Conservation (phyloP, 1,139 yeast genomes). For the Magnusiomyces starmeri region DNA sequence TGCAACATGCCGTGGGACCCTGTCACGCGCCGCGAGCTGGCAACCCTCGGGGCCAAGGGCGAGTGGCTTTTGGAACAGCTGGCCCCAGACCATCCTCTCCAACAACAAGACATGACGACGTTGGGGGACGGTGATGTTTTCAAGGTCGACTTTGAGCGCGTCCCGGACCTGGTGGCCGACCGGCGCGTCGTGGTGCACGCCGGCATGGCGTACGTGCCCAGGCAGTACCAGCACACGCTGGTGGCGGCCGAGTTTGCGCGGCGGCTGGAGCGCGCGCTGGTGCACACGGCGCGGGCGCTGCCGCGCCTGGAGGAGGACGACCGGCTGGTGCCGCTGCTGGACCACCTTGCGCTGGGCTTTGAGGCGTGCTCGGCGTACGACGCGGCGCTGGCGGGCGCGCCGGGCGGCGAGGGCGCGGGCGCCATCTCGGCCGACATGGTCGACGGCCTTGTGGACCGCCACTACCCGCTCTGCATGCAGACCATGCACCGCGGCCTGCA, state of each 20-base stretch:
- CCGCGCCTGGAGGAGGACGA: conserved; percentile 91
- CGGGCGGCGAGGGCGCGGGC: conserved; percentile 18
- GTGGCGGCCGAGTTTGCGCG: conserved; percentile 59
- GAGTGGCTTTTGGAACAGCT: conserved; percentile 37
- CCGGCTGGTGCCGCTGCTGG: conserved; percentile 72
- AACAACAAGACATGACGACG: background rate
- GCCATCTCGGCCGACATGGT: conserved; percentile 63
- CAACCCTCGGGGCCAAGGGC: conserved; percentile 43
- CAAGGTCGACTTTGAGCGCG: conserved; percentile 81
- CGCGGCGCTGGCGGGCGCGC: conserved; percentile 15
- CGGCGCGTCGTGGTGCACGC: conserved; percentile 57
- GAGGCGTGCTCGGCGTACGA: conserved; percentile 22
- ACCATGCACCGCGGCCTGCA: conserved; percentile 57
- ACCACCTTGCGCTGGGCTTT: conserved; percentile 71
- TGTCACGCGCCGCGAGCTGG: conserved; percentile 57
- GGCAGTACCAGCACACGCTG: conserved; percentile 65
- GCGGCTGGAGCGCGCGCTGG: conserved; percentile 46
- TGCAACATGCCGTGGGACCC: conserved; percentile 57
- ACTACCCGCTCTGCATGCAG: conserved; percentile 80
- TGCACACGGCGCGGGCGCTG: conserved; percentile 65
- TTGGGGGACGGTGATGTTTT: conserved; percentile 34
- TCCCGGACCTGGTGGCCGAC: conserved; percentile 62
- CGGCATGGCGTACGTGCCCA: conserved; percentile 83
- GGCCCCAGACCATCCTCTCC: conserved; percentile 28
- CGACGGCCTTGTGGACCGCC: conserved; percentile 47